Evolutionary conservation across 2,329 filamentous ascomycete genomes (phyloP), one percentile per base, ranked within the genome.

Genomic region (Colletotrichum lini): DNA sequence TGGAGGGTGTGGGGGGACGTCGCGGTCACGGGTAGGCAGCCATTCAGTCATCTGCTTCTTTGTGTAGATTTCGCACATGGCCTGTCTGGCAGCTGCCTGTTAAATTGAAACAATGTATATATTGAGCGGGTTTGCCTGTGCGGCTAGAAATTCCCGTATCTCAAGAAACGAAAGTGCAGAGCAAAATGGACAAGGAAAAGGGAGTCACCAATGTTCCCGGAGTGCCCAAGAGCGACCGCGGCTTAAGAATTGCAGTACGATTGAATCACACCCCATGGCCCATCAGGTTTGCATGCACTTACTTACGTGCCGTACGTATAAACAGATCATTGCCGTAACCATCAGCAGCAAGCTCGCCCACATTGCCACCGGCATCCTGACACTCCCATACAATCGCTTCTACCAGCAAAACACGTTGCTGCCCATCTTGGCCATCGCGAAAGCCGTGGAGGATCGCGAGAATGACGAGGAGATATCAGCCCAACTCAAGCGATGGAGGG

Each of bases 311-410:
- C n/a, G 15, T 38, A 73, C 8, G 35, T 10, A 38, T 38, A 10
- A 38, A 38, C 35, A 38, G 72, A 73, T 72, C 18, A 18, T 69
- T 40, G 61, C 44, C 21, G 68, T 64, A 38, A 63, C 69, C 1
- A 13, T 72, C 10, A 64, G 57, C 44, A 54, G 72, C 42, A 73
- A 68, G 30, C 45, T 73, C 40, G 72, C 72, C 1, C 45, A 61
- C 7, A 42, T 65, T n/a, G 40, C 69, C 35, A 72, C 69, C 16
- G 47, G 70, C 35, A 60, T 75, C n/a, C n/a, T 77, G 40, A 78
- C 76, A 1, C 71, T 78, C 1, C 76, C 76, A 1, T 77, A 78
- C 47, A 76, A 78, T 54, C 72, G 76, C 7, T 77, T 77, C 49
- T 77, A 76, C 59, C 72, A 75, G 10, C 75, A 77, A 26, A 77